Evolutionary conservation across 257 asterid genomes (phyloP), one percentile per base, ranked within the genome.

Genomic region (Rehmannia glutinosa): DNA sequence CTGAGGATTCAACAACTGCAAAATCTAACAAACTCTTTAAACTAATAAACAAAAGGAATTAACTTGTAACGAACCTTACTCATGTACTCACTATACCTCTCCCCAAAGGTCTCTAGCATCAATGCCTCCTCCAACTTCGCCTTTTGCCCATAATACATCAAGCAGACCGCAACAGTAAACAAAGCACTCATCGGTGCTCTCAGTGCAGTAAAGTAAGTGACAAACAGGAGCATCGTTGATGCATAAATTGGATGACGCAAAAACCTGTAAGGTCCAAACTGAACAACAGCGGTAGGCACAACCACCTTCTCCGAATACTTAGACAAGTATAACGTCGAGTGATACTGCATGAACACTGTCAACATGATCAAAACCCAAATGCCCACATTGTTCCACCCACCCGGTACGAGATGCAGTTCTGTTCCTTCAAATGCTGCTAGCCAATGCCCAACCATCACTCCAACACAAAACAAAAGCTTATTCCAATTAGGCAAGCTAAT

Each of bases 271-370:
- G 99, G 99, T 1, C 99, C 98, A 71, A 94, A 91, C 70, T 83
- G 90, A 60, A 94, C 99, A 9, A 94, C 99, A 57, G 89, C 87
- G 0, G 95, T 88, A 11, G 99, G 98, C 64, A 85, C 98, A 56
- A 91, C 98, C 55, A 94, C 95, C 79, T 89, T 91, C 84, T 87
- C 95, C 5, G 99, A 94, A 71, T 94, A 94, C 76, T 94, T 94
- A 1, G 99, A 92, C 81, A 94, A 68, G 75, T 94, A 91, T 77
- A 81, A 62, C 0, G 97, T 81, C 17, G 99, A 83, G 35, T 89
- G 86, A 60, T 94, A 88, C 77, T 94, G 99, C 90, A 84, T 82
- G 61, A 84, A 84, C 43, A 91, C 63, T 0, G 96, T 68, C 76
- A 71, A 0, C 64, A 78, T 45, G 45, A 94, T 84, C 83, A 91